phyloP scores from a whole-genome alignment of 352 stramenopile genomes.

The Albugo laibachii region DNA sequence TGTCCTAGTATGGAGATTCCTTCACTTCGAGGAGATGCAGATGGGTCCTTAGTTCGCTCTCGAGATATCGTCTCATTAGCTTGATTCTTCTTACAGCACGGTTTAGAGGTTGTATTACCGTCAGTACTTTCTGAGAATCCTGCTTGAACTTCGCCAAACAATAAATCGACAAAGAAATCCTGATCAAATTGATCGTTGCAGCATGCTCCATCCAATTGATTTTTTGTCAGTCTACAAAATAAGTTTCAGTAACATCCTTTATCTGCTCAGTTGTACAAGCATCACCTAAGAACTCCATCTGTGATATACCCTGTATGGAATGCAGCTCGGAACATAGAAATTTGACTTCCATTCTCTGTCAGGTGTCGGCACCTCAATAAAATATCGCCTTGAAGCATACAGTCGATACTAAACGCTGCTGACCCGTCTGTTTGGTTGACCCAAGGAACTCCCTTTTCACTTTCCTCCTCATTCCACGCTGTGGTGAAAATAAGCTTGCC shows the following conservation, averaged over 20 bases:
- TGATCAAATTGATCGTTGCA: conserved; percentile 84
- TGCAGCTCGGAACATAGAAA: conserved; percentile 94
- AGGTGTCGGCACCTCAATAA: conserved; percentile 92
- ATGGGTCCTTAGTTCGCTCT: not conserved
- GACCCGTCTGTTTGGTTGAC: conserved; percentile 69
- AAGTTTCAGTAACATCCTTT: not conserved
- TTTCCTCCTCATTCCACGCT: conserved; percentile 71
- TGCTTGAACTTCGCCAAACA: conserved; percentile 87
- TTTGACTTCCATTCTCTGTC: conserved; percentile 64
- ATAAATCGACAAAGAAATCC: conserved; percentile 94
- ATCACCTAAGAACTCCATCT: conserved; percentile 82
- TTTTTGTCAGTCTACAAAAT: conserved; percentile 77
- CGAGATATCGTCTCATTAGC: not conserved
- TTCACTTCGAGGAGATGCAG: conserved; percentile 26
- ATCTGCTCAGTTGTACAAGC: not conserved
- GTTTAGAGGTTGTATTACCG: not conserved
- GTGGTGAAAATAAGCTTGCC: conserved; percentile 92
- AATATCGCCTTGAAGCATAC: conserved; percentile 93
- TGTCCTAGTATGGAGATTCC: conserved; percentile 56
- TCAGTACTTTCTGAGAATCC: conserved; percentile 5
- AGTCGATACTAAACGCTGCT: conserved; percentile 89
- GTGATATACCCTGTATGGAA: conserved; percentile 98
- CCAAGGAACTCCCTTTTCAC: conserved; percentile 83
- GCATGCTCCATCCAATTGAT: conserved; percentile 90
- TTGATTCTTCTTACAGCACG: not conserved